Base-by-base conservation (phyloP, 768 basidiomycete species). In the Leccinum rimulosum region DNA sequence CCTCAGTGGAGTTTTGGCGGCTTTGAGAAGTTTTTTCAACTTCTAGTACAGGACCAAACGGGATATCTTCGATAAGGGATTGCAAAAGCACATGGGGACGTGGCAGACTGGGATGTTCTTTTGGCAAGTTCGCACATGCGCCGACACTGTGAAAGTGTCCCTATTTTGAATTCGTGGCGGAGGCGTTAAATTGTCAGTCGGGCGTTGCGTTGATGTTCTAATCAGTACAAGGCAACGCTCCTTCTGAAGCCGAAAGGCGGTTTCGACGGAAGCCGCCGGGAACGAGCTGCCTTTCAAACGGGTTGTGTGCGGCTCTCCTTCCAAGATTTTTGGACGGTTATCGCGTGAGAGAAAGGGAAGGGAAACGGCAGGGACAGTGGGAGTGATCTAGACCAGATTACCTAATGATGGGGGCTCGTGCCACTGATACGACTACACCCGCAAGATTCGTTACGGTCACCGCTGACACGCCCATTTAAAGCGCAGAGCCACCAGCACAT, bases 101-200 rank as follows among this genome's bases (percentile, higher is more conserved):
- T 94, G 35, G 91, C 85, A 3, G 82, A 86, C 87, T n/a, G 87
- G 88, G 57, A 87, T 93, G 87, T 93, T 94, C 77, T 84, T 90
- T 72, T 94, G 90, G 86, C 83, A 50, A 35, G 82, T 77, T 68
- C 49, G 10, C 47, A 52, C 50, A 47, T 22, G 19, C 38, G 33
- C 54, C 27, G 47, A 58, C 19, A 11, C 28, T 58, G 40, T 36
- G 47, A 31, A 30, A 25, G 47, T 22, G 15, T 48, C 19, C 25
- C 49, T 48, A 48, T 60, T 62, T 52, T n/a, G 58, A 53, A 57
- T 55, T 55, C 50, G 48, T 33, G 48, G 50, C 57, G 31, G 17
- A 31, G 43, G n/a, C 52, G 28, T 43, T 35, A 22, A 22, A 25
- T 40, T 50, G 48, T 60, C 25, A 30, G 40, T 50, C 50, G 30